Evolutionary conservation across 192 early-diverging fungal genomes (phyloP).

Genomic region (Umbelopsis ramanniana): DNA sequence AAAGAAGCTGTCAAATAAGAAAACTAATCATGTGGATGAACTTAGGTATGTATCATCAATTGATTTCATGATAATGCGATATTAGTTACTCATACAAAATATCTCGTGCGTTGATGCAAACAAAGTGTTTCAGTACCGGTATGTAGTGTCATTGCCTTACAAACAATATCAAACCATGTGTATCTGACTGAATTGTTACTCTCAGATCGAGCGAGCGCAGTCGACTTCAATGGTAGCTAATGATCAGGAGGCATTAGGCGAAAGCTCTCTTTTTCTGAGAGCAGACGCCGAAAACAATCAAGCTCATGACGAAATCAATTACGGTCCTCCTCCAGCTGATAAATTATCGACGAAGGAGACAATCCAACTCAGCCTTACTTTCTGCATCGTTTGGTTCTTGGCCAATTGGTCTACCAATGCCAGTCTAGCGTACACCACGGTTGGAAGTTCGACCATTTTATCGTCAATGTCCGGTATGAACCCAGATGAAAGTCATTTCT

Average conservation of each 20-base stretch:
- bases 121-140: not conserved
- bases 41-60: not conserved
- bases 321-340: slow-evolving; percentile 1
- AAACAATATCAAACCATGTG: not conserved
- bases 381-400: slow-evolving; percentile 81
- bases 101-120: not conserved
- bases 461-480: slow-evolving; percentile 68
- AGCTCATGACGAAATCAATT: not conserved
- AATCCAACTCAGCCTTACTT: slow-evolving; percentile 62
- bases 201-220: not conserved
- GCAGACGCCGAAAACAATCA: not conserved
- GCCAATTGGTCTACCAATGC: slow-evolving; percentile 78
- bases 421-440: slow-evolving; percentile 74
- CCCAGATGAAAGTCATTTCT: no score
- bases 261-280: not conserved
- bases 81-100: not conserved
- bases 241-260: not conserved
- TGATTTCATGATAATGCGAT: not conserved
- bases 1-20: slow-evolving; percentile 1
- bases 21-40: not conserved
- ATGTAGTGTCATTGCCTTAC: not conserved
- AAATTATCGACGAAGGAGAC: slow-evolving; percentile 47
- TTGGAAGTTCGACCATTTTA: slow-evolving; percentile 76
- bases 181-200: not conserved
- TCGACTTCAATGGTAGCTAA: not conserved